A percentile compares a stretch with the other conserved stretches of the same genome.
Evolutionary conservation across 2,329 filamentous ascomycete species (phyloP).

Genomic region (Stagonosporopsis cucurbitacearum): DNA sequence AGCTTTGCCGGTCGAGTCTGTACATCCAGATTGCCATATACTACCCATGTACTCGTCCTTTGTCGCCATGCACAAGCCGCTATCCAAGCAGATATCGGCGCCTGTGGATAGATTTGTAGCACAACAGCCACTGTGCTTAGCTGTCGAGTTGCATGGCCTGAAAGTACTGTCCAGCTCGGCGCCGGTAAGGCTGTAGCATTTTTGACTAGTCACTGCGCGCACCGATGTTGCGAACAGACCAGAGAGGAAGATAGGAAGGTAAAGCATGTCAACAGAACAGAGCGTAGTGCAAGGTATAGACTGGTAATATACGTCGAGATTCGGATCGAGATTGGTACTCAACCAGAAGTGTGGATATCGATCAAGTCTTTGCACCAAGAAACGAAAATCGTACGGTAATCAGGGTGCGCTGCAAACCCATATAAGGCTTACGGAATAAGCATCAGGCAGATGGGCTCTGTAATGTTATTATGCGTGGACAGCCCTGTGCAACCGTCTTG

Average conservation of each 20-base stretch:
- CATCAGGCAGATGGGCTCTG: constrained; percentile 18
- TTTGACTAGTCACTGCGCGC: constrained; percentile 26
- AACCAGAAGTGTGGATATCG: constrained; percentile 1
- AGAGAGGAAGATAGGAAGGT: constrained; percentile 21
- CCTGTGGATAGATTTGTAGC: constrained; percentile 33
- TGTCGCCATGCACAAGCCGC: constrained; percentile 45
- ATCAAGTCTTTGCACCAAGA: constrained; percentile 2
- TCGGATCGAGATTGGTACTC: constrained; percentile 2
- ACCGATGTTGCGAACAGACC: constrained; percentile 21
- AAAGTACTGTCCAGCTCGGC: constrained; percentile 36
- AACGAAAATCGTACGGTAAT: constrained; percentile 9
- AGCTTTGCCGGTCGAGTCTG: constrained; percentile 41
- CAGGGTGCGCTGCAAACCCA: constrained; percentile 18
- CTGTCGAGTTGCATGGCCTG: constrained; percentile 38
- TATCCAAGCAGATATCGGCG: constrained; percentile 42
- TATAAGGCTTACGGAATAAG: constrained; percentile 28
- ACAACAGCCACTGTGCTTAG: constrained; percentile 44
- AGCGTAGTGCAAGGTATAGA: not conserved
- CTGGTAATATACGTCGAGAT: not conserved
- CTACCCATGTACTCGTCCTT: constrained; percentile 36
- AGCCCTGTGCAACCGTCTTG: constrained; percentile 29
- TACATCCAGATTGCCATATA: constrained; percentile 46
- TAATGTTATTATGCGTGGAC: constrained; percentile 35
- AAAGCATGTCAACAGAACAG: constrained; percentile 29
- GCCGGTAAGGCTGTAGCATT: constrained; percentile 43